Base-by-base conservation (phyloP, 306 rosid species). In the Hippophae tibetana region DNA sequence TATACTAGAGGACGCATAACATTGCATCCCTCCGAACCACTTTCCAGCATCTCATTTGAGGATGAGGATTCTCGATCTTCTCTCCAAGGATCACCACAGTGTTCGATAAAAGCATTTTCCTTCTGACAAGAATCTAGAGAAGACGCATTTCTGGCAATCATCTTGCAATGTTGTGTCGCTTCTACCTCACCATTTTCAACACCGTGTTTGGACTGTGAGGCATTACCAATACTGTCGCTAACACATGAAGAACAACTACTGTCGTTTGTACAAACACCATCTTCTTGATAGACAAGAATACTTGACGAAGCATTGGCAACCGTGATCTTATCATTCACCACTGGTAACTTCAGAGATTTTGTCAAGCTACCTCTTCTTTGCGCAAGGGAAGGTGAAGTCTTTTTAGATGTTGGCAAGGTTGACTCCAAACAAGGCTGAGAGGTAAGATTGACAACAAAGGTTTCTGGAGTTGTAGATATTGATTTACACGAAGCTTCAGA, bases 291-390 rank as follows among this genome's bases (percentile, higher is more conserved):
- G 58, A 75, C 50, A 68, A 44, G 73, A 73, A 52, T 42, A 48
- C 77, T 71, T 18, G 80, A 68, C 14, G 76, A 58, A 56, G 78
- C 69, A 73, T 64, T 73, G 38, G 57, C 45, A 47, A 65, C 70
- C 77, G 70, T 62, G 45, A 67, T 56, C 50, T 80, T 80, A 57
- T 83, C 84, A 61, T 74, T 69, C 78, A 68, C 64, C 14, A 72
- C 65, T 6, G 99, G 93, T 75, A 92, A 75, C 66, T 82, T 85
- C 47, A 92, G 83, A 78, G 84, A 76, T 64, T 86, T 86, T 7
- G 94, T 78, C 67, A 84, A 62, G 65, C 81, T 86, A 52, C 96
- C 96, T 76, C 96, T 81, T 58, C 96, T 93, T 74, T 88, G 86
- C 40, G 93, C 96, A 66, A 92, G 92, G 57, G 96, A 88, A 58